Evolutionary conservation across 768 basidiomycete species (phyloP).

Genomic region (Boletus vinaceobasis): DNA sequence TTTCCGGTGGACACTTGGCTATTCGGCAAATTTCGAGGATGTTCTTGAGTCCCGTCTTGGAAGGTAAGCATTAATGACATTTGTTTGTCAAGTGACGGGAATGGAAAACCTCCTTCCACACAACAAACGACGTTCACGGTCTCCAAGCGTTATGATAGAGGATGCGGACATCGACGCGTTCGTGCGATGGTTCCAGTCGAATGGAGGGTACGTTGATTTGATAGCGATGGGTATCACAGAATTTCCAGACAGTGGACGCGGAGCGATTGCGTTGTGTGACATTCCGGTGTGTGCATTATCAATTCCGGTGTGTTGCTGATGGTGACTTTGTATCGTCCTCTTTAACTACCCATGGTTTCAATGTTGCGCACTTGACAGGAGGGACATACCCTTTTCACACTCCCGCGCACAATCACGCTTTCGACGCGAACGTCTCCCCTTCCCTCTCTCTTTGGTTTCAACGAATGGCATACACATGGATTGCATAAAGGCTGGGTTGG

Average conservation of each 20-base stretch:
- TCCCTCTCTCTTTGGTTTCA: constrained; percentile 52
- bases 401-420: constrained; percentile 75
- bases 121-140: neutral
- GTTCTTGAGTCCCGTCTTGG: constrained; percentile 7
- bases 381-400: constrained; percentile 72
- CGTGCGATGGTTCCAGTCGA: constrained; percentile 55
- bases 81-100: neutral
- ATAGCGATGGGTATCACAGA: constrained; percentile 43
- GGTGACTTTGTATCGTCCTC: neutral
- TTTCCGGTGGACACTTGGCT: neutral
- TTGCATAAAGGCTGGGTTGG: constrained; percentile 80
- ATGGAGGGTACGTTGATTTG: constrained; percentile 50
- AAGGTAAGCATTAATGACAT: neutral
- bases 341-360: neutral
- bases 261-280: constrained; percentile 69
- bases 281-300: constrained; percentile 52
- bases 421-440: constrained; percentile 75
- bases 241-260: constrained; percentile 58
- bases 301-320: neutral
- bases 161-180: constrained; percentile 33
- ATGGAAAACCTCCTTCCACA: neutral
- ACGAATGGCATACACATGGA: constrained; percentile 58
- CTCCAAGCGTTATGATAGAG: constrained; percentile 5
- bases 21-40: constrained; percentile 11
- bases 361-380: constrained; percentile 41